phyloP scores from a whole-genome alignment of 106 monocot genomes.

The Posidonia australis region DNA sequence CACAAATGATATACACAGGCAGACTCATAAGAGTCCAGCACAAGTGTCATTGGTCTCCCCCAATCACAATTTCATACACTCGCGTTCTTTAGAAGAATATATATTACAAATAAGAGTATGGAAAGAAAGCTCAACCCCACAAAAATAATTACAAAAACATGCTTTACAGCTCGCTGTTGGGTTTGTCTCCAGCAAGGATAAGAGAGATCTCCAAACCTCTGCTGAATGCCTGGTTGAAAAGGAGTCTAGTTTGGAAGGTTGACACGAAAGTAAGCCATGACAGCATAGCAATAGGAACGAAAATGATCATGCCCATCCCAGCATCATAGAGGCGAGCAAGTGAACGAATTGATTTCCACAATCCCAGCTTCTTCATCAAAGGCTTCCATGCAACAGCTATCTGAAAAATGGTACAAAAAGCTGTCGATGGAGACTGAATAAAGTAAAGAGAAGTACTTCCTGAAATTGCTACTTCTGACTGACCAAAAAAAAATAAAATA shows the following conservation, averaged over 20 bases:
- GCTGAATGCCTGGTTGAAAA: constrained; percentile 94
- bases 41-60: too few relatives aligned
- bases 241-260: constrained; percentile 83
- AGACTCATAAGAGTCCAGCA: too few relatives aligned
- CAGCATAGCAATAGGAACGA: constrained; percentile 58
- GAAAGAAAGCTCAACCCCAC: too few relatives aligned
- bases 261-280: constrained; percentile 97
- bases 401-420: constrained; percentile 16
- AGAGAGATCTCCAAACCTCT: constrained; percentile 95
- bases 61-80: too few relatives aligned
- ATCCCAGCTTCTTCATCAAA: constrained; percentile 39
- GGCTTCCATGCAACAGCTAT: constrained; percentile 92
- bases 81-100: too few relatives aligned
- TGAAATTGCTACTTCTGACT: not conserved
- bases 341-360: constrained; percentile 83
- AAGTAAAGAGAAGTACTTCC: not conserved
- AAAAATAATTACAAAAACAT: not conserved
- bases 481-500: too few relatives aligned
- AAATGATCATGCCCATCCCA: constrained; percentile 87
- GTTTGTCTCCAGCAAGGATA: constrained; percentile 92
- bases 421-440: not conserved
- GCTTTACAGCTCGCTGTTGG: constrained; percentile 55
- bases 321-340: constrained; percentile 89
- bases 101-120: too few relatives aligned
- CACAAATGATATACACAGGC: too few relatives aligned